Conservation (phyloP, 805 yeast genomes). For the Yarrowia porcina region DNA sequence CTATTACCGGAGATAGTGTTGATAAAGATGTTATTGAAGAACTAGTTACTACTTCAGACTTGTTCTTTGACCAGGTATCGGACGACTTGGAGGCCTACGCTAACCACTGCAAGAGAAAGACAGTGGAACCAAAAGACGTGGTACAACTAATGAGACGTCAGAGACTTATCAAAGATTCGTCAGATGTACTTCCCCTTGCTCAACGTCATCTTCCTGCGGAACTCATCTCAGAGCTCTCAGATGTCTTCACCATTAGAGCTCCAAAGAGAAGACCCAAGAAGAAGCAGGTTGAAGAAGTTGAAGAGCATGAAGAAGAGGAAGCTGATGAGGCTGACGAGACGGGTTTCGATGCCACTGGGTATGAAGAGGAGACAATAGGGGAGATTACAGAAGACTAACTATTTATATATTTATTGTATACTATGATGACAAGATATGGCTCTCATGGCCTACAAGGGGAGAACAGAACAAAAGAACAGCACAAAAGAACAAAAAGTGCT, state of each 20-base stretch:
- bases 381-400: background rate
- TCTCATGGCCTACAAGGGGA: no score
- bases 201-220: slow-evolving; percentile 38
- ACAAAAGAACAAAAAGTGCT: no score
- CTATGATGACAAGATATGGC: no score
- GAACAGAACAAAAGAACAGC: no score
- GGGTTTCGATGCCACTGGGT: no score
- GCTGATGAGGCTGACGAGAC: no score
- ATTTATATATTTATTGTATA: background rate
- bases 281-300: background rate
- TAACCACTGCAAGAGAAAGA: slow-evolving; percentile 36
- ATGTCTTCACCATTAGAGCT: slow-evolving; percentile 14
- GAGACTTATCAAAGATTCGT: slow-evolving; percentile 31
- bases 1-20: slow-evolving; percentile 25
- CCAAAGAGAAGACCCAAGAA: background rate
- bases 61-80: slow-evolving; percentile 36
- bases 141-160: slow-evolving; percentile 38
- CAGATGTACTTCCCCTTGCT: slow-evolving; percentile 33
- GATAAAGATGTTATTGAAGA: slow-evolving; percentile 32
- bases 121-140: slow-evolving; percentile 35
- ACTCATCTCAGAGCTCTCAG: slow-evolving; percentile 28
- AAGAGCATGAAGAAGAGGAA: background rate
- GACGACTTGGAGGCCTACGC: slow-evolving; percentile 39
- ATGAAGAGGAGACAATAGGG: background rate
- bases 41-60: slow-evolving; percentile 34